Evolutionary conservation across 495 filamentous ascomycete genomes (phyloP), one percentile per base, ranked within the genome.

Genomic region (Aspergillus mulundensis): DNA sequence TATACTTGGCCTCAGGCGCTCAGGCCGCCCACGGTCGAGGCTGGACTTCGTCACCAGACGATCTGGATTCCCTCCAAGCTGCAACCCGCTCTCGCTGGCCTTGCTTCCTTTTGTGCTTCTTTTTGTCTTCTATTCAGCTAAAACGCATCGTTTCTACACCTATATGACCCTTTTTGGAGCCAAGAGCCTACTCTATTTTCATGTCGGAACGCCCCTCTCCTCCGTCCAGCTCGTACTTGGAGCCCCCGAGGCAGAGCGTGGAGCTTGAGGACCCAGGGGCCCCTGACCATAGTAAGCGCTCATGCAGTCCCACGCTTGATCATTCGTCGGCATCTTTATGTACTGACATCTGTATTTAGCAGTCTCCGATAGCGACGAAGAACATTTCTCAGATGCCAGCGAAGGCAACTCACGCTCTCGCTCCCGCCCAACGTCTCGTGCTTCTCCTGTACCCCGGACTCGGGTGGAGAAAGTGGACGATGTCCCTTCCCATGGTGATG

Each of bases 371-470:
- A 88, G 84, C 42, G 90, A 80, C 53, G 82, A 95, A 24, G 91
- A 96, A 48, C 89, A 95, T 71, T 96, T 91, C 69, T 91, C 91
- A 47, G 91, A 95, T 77, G 91, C 91, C 57, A 87, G 84, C 54
- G 88, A 93, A 69, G 88, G 83, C 59, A 66, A 70, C 57, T 75
- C 71, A 50, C 66, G 61, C 47, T 58, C 64, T 41, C 58, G 62
- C 54, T 72, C 71, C 52, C 65, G 57, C 53, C 61, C 65, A 50
- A 65, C 63, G 41, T 70, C 73, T 59, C 67, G 69, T 58, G 62
- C 70, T 43, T 86, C 84, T 50, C 77, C 83, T 57, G 74, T 85
- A 57, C 84, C 87, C 32, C 74, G 70, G 32, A 87, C 84, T 14
- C 76, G 84, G 60, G 81, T 85, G 28, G 83, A 87, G 66, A 80